Conservation (phyloP, 345 rosid species). For the Populus simonii region DNA sequence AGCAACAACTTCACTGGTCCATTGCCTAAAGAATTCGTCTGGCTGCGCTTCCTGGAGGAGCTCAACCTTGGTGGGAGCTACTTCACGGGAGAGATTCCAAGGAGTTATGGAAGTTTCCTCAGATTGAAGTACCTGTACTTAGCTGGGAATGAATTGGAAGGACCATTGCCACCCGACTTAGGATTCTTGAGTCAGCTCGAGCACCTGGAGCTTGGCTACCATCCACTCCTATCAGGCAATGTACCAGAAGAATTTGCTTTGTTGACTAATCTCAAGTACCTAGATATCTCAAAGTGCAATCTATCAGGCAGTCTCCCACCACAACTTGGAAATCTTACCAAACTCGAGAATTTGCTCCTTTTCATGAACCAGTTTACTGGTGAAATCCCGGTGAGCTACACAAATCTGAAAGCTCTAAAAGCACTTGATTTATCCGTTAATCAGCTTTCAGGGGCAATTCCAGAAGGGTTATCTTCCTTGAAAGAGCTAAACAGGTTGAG, state of each 20-base stretch:
- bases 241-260: conserved; percentile 55
- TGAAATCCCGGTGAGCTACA: conserved; percentile 62
- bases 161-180: conserved; percentile 56
- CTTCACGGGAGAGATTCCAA: conserved; percentile 75
- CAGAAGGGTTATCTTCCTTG: conserved; percentile 46
- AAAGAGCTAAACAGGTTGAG: conserved; percentile 55
- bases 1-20: conserved; percentile 76
- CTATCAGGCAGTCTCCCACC: conserved; percentile 65
- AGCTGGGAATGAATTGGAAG: conserved; percentile 70
- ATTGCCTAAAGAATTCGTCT: conserved; percentile 51
- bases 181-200: conserved; percentile 60
- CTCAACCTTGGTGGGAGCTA: conserved; percentile 97
- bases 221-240: conserved; percentile 50
- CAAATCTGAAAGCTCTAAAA: conserved; percentile 45
- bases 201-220: conserved; percentile 82
- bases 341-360: conserved; percentile 52
- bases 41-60: conserved; percentile 57
- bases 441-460: conserved; percentile 64
- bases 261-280: conserved; percentile 54
- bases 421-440: conserved; percentile 69
- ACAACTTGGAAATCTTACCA: conserved; percentile 60
- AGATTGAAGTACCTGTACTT: conserved; percentile 52
- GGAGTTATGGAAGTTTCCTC: conserved; percentile 51
- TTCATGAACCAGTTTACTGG: conserved; percentile 57
- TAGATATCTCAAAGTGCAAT: conserved; percentile 58